Conservation (phyloP, 83 land plant species). For the Isoetes engelmannii region DNA sequence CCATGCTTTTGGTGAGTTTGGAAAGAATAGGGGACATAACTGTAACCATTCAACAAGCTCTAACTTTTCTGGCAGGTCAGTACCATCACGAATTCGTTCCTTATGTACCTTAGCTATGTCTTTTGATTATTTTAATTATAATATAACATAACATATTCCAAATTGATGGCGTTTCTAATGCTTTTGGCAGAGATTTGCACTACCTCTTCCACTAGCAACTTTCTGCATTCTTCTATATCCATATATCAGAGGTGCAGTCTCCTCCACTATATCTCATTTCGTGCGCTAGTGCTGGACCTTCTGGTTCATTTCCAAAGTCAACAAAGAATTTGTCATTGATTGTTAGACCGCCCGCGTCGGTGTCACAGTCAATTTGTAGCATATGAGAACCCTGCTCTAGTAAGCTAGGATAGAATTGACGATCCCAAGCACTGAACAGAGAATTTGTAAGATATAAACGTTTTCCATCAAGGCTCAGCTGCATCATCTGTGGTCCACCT, state of each 20-base stretch:
- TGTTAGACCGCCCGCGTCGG: slow-evolving; percentile 68
- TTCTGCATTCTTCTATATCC: slow-evolving; percentile 39
- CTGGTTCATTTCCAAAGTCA: slow-evolving; percentile 84
- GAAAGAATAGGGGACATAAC: neutral
- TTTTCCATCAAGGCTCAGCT: slow-evolving; percentile 93
- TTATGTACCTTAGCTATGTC: neutral
- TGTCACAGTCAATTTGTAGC: slow-evolving; percentile 81
- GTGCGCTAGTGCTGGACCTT: slow-evolving; percentile 93
- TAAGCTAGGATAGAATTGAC: slow-evolving; percentile 77
- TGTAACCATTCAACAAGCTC: neutral
- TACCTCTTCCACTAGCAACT: neutral
- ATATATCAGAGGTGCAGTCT: slow-evolving; percentile 98
- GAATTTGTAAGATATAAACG: slow-evolving; percentile 91
- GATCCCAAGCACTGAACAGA: slow-evolving; percentile 92
- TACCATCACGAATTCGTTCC: neutral
- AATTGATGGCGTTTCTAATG: neutral
- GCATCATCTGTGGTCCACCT: slow-evolving; percentile 99
- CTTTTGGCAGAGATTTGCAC: neutral
- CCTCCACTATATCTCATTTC: slow-evolving; percentile 99
- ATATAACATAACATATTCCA: neutral
- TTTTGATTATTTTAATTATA: neutral
- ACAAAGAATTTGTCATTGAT: slow-evolving; percentile 80
- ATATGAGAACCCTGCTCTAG: slow-evolving; percentile 79
- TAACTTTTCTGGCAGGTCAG: neutral
- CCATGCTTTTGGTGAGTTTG: too few relatives aligned